Evolutionary conservation across 495 filamentous ascomycete species (phyloP).

Genomic region (Penicillium pulvis): DNA sequence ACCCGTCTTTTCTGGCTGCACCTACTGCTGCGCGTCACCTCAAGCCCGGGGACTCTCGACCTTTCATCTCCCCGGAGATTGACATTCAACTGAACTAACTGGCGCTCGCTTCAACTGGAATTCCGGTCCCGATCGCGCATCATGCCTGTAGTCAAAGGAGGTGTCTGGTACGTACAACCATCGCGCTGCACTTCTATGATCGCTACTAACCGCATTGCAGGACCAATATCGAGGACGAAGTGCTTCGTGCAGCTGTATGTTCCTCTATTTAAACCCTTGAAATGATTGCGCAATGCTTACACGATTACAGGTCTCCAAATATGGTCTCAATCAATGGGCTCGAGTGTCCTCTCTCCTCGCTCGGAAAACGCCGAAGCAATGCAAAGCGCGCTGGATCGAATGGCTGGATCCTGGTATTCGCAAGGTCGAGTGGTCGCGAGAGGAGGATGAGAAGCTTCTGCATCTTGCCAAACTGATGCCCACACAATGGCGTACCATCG

Average conservation of each 20-base stretch:
- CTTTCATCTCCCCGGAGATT: slow-evolving; percentile 20
- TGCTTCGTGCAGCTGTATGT: slow-evolving; percentile 81
- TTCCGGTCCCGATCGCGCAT: slow-evolving; percentile 19
- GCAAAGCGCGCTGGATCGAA: slow-evolving; percentile 97
- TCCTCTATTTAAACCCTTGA: background rate
- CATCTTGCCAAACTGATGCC: slow-evolving; percentile 98
- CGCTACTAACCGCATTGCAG: slow-evolving; percentile 33
- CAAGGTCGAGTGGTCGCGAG: slow-evolving; percentile 97
- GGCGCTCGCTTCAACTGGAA: background rate
- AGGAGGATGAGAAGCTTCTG: slow-evolving; percentile 96
- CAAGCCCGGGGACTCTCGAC: slow-evolving; percentile 16
- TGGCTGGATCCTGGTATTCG: slow-evolving; percentile 97
- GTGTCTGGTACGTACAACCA: slow-evolving; percentile 78
- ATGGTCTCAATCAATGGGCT: slow-evolving; percentile 98
- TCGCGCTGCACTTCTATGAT: slow-evolving; percentile 5
- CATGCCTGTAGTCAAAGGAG: slow-evolving; percentile 98
- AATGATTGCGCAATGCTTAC: slow-evolving; percentile 19
- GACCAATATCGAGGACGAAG: slow-evolving; percentile 87
- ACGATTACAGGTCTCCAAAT: slow-evolving; percentile 74
- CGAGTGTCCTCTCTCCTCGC: slow-evolving; percentile 96
- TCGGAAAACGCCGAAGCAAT: slow-evolving; percentile 97
- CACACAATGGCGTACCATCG: slow-evolving; percentile 98
- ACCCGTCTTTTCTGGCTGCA: slow-evolving; percentile 26
- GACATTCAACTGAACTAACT: slow-evolving; percentile 1
- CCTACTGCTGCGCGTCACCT: slow-evolving; percentile 23